Base-by-base conservation (phyloP, 768 basidiomycete genomes). In the Pulveroboletus frians region DNA sequence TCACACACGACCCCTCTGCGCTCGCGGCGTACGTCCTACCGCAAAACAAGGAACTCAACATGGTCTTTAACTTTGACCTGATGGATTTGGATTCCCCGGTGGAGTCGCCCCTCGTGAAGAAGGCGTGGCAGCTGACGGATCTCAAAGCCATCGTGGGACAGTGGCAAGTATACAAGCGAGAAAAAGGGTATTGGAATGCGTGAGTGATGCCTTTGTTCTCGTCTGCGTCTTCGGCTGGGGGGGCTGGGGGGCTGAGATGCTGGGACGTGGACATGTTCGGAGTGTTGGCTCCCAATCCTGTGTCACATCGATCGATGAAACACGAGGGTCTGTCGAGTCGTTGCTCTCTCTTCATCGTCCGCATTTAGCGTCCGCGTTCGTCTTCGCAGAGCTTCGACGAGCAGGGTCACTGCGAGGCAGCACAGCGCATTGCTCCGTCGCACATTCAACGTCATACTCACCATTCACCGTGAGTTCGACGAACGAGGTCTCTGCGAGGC, bases 121-220 rank as follows among this genome's bases (percentile, higher is more conserved):
- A 71, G 41, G 58, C 69, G 8, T 85, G 83, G 80, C 74, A 68
- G 34, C 58, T 88, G 15, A 44, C 70, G 5, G 76, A 81, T 13
- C 64, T 86, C 35, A 81, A 76, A 57, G 67, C 70, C 9, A 66
- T 75, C 20, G 58, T 78, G 13, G 58, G 51, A 0, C 65, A 58
- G 34, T 88, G 84, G 84, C 83, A 86, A 56, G 69, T 55, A 17
- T 78, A 72, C 55, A 76, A 79, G 63, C 72, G 79, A 5, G 73
- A 76, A 9, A 73, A 77, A 39, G 81, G 80, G 0, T 86, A 76
- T 48, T 86, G 85, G 85, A 85, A 85, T 56, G 66, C 82, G 76
- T 83, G 54, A 53, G 77, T 66, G 30, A 11, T 36, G n/a, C 14
- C 44, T 37, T 23, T 9, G 15, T 29, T n/a, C 26, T 44, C 30